phyloP scores from a whole-genome alignment of 1,284 basidiomycete species.

The Vanrija pseudolonga region DNA sequence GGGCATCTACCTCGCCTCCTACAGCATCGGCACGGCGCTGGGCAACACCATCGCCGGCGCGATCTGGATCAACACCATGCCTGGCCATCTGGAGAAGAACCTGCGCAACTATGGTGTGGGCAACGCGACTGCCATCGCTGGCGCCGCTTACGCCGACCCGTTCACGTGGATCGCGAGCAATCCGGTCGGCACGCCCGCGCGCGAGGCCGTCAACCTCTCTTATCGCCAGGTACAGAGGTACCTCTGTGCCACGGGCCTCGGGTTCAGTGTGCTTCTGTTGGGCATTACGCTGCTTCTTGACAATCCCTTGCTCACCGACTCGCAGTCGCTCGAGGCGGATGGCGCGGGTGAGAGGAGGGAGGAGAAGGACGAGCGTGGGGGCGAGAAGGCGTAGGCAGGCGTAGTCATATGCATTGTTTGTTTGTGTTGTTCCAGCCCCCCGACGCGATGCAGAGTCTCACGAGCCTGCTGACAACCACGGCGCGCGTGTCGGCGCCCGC shows the following conservation, averaged over 20 bases:
- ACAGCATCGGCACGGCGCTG: conserved; percentile 46
- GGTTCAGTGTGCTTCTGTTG: conserved; percentile 29
- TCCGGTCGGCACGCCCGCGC: conserved; percentile 41
- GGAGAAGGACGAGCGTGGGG: too few species aligned
- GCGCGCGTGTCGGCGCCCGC: too few species aligned
- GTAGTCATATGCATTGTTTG: too few species aligned
- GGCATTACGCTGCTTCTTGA: conserved; percentile 22
- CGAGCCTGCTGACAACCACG: too few species aligned
- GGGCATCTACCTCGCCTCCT: conserved; percentile 46
- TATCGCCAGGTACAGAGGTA: conserved; percentile 40
- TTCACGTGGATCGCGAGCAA: conserved; percentile 36
- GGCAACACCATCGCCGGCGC: conserved; percentile 48
- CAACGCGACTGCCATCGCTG: conserved; percentile 35
- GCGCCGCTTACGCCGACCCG: conserved; percentile 41
- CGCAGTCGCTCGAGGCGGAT: conserved; percentile 35
- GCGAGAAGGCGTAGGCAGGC: too few species aligned
- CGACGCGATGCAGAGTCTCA: too few species aligned
- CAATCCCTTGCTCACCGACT: conserved; percentile 33
- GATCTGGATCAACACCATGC: conserved; percentile 42
- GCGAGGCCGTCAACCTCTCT: conserved; percentile 34
- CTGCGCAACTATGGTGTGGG: conserved; percentile 21
- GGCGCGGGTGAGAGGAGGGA: not conserved
- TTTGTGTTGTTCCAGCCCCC: too few species aligned
- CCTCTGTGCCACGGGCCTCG: conserved; percentile 42
- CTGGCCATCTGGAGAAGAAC: conserved; percentile 14